Evolutionary conservation across 306 rosid species (phyloP).

Genomic region (Sindora glabra): DNA sequence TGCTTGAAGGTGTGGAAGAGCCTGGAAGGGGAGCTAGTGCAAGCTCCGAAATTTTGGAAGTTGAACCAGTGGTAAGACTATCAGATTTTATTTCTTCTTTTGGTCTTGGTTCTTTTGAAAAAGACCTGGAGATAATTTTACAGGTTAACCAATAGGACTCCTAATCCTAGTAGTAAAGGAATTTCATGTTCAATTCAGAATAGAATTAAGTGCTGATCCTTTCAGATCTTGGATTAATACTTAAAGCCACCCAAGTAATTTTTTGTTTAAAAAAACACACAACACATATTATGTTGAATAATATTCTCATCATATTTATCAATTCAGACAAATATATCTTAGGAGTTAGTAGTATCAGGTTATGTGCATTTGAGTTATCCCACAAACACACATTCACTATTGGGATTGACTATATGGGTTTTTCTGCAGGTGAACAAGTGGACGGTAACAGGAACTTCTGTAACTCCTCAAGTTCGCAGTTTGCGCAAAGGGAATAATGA

Average conservation of each 20-base stretch:
- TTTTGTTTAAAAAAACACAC: too few species aligned
- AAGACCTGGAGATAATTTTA: neutral
- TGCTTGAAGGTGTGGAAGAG: conserved; percentile 71
- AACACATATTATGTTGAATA: neutral
- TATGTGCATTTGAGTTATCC: neutral
- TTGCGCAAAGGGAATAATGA: conserved; percentile 85
- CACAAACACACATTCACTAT: too few species aligned
- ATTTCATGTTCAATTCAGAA: neutral
- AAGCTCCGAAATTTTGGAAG: conserved; percentile 71
- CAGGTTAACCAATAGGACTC: neutral
- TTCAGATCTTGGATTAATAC: neutral
- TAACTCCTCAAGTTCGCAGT: conserved; percentile 91
- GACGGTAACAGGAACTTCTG: conserved; percentile 52
- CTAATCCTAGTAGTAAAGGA: neutral
- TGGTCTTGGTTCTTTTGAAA: neutral
- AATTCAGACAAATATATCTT: neutral
- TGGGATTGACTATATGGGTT: conserved; percentile 11
- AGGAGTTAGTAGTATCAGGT: neutral
- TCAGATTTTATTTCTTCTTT: conserved; percentile 4
- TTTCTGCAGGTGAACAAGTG: conserved; percentile 52
- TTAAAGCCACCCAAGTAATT: too few species aligned
- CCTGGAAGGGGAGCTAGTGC: conserved; percentile 37
- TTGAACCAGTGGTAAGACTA: conserved; percentile 77
- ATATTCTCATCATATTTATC: neutral
- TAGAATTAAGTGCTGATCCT: neutral